Evolutionary conservation across 1,284 basidiomycete species (phyloP), one percentile per base, ranked within the genome.

Genomic region (Austroboletus novae-zelandiae): DNA sequence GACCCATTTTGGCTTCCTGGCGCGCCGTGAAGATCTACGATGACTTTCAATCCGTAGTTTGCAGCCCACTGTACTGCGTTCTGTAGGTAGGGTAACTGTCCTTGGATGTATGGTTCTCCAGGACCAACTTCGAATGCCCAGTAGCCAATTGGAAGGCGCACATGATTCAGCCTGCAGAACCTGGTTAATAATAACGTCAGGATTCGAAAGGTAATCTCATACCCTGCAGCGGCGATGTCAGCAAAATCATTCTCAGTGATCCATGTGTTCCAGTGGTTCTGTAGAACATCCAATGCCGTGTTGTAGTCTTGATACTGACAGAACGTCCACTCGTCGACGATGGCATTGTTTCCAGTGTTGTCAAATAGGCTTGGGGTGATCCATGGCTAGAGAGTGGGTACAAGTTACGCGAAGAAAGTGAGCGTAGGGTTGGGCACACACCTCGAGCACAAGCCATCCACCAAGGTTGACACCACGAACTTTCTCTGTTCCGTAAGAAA

Each of bases 311-410:
- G 84, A 54, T 77, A 78, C 60, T 83, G 76, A 40, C 84, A 78
- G 58, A 91, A 94, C 0, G 94, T 96, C 75, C 80, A 97, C 70
- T 97, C 87, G 65, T 90, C 88, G 46, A 89, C 67, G 44, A 79
- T 84, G 52, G 56, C 68, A 30, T 55, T 45, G 60, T 87, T 81
- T 31, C 78, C 84, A 0, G 91, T 92, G 61, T 79, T 75, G 58
- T 92, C 87, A 62, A 94, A 98, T n/a, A 95, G 66, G 43, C 84
- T 88, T 13, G 92, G 92, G 0, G 88, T 91, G 56, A 91, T 89
- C 87, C 88, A 92, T 17, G 90, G 88, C 85, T 85, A 56, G 34
- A 43, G 4, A 35, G n/a, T 30, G 8, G 42, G 39, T 35, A 39
- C 9, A 29, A 36, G 35, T 36, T 54, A 9, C 46, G 20, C 20